Percentiles rank a stretch among this genome's conserved stretches.
Evolutionary conservation across 257 asterid genomes (phyloP).

Genomic region (Ophiorrhiza pumila): DNA sequence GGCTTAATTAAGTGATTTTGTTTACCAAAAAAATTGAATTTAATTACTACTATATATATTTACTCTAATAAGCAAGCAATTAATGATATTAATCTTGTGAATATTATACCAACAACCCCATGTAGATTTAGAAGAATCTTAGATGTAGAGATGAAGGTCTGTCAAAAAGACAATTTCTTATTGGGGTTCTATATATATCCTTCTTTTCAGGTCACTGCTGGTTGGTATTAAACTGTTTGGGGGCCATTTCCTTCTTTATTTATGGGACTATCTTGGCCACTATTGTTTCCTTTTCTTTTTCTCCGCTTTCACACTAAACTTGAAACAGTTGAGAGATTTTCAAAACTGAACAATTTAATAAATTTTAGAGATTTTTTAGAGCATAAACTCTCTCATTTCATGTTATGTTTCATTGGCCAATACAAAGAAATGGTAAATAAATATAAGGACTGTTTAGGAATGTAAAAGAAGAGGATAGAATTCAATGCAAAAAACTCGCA

Average conservation of each 20-base stretch:
- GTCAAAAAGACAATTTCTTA: background rate
- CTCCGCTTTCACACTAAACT: background rate
- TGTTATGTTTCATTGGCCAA: background rate
- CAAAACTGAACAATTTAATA: background rate
- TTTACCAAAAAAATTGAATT: background rate
- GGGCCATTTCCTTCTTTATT: constrained; percentile 3
- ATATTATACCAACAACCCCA: background rate
- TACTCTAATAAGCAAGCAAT: background rate
- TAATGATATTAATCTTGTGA: background rate
- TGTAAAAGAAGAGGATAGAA: constrained; percentile 23
- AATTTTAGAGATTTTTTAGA: background rate
- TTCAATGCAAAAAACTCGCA: constrained; percentile 60
- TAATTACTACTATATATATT: background rate
- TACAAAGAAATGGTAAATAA: background rate
- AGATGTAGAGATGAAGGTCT: no score
- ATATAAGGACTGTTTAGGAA: constrained; percentile 16
- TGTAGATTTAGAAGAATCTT: no score
- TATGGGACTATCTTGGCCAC: background rate
- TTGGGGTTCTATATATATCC: background rate
- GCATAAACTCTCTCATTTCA: background rate
- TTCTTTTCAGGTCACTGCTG: constrained; percentile 8
- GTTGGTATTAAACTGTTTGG: background rate
- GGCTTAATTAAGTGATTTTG: background rate
- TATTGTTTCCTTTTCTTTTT: background rate
- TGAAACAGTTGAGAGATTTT: background rate